Evolutionary conservation across 1,284 basidiomycete species (phyloP), one percentile per base, ranked within the genome.

Genomic region (Rhodotorula sp.): DNA sequence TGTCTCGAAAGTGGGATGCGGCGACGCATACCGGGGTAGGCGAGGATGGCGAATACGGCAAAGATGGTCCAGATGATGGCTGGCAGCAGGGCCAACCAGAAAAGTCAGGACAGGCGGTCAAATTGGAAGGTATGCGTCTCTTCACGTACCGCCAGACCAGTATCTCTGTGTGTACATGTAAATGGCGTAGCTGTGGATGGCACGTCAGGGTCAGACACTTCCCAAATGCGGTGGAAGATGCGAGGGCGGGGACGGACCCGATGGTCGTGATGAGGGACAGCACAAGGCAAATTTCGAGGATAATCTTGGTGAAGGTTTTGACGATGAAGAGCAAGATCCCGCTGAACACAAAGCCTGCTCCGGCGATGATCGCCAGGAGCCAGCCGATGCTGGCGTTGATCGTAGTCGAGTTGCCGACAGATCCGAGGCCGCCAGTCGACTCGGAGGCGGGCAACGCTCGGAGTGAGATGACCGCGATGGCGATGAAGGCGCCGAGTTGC

Each of bases 1-100:
- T 93, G 81, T 26, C 88, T 87, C 20, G 90, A 88, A 5, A 95
- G 82, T 0, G 91, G 91, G 67, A 95, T 93, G 33, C 91, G 85
- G 8, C 85, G 84, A 56, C 85, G 84, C 79, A 86, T 66, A 15
- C 70, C 88, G 68, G 83, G 88, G 81, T 90, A 90, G 8, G 87
- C 71, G n/a, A 75, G 64, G 30, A 78, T 60, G 6, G 70, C 56
- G 29, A 78, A 60, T 24, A 78, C 66, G 30, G 76, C 77, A 42
- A 78, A 87, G 65, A 90, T 79, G 0, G 89, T 90, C 82, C 90
- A 90, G 66, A 91, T 86, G 76, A 91, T 89, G 2, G 89, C 37
- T 42, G n/a, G n/a, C n/a, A 42, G 10, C 37, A 42, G 37, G 10
- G 37, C 2, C 10, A 42, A 12, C 8, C n/a, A n/a, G 7, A 42